Evolutionary conservation across 768 basidiomycete genomes (phyloP).

Genomic region (Clavulina sp.): DNA sequence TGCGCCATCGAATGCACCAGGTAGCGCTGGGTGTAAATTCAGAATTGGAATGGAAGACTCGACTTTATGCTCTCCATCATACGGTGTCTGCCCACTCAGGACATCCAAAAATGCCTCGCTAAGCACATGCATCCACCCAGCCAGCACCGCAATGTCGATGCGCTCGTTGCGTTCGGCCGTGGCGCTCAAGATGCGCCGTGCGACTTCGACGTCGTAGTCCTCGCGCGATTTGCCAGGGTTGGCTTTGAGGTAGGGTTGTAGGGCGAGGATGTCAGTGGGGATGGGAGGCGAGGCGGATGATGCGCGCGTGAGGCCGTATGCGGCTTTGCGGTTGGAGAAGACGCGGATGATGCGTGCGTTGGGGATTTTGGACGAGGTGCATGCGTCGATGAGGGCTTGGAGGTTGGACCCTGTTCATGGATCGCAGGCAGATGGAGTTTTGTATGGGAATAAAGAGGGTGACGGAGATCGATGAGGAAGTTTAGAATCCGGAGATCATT

Average conservation of each 20-base stretch:
- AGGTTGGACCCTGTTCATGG: slow-evolving; percentile 81
- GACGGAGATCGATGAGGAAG: no score
- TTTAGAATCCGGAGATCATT: neutral
- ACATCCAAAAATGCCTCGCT: slow-evolving; percentile 63
- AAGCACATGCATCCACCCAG: slow-evolving; percentile 98
- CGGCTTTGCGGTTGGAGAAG: slow-evolving; percentile 81
- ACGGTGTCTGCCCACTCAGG: slow-evolving; percentile 24
- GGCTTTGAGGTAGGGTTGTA: slow-evolving; percentile 66
- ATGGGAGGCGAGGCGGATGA: slow-evolving; percentile 52
- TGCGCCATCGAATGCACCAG: slow-evolving; percentile 93
- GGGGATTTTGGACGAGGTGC: slow-evolving; percentile 37
- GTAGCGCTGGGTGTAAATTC: slow-evolving; percentile 91
- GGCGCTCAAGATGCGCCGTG: slow-evolving; percentile 40
- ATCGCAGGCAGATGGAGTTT: no score
- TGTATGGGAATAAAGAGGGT: no score
- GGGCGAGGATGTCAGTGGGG: slow-evolving; percentile 62
- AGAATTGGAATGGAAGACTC: slow-evolving; percentile 54
- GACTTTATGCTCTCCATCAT: neutral
- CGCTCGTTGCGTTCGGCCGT: slow-evolving; percentile 10
- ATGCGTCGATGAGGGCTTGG: slow-evolving; percentile 87
- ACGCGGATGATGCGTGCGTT: slow-evolving; percentile 59
- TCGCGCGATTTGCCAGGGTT: slow-evolving; percentile 54
- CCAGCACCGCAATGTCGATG: slow-evolving; percentile 55
- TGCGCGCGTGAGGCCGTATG: slow-evolving; percentile 78
- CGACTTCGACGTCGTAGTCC: slow-evolving; percentile 77